Base-by-base conservation (phyloP, 768 basidiomycete species). In the Tubosaeta brunneosetosa region DNA sequence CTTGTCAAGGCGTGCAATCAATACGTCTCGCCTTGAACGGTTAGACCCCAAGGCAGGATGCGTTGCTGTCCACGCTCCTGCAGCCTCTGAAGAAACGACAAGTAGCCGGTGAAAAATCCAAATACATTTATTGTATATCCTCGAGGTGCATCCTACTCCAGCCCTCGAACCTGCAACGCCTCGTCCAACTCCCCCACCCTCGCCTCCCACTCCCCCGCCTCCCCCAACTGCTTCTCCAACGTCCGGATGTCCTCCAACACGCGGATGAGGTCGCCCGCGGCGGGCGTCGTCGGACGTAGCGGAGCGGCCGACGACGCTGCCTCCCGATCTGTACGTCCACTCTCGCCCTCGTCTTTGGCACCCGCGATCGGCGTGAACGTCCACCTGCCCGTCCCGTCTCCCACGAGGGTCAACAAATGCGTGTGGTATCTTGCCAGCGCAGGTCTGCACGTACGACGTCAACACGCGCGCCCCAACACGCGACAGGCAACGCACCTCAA, bases 401-500 rank as follows among this genome's bases (percentile, higher is more conserved):
- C 91, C 7, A 76, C 71, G 13, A 97, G 74, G 1, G 88, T 89
- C 16, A 97, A 77, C 26, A 95, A 77, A 44, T 89, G 86, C 4
- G 83, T 88, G 68, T 98, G 95, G 65, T 97, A 94, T 65, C 89
- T 93, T 61, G 83, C 81, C 53, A 97, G 72, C 0, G 89, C 85
- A 0, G 93, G 94, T 12, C 94, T 86, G 57, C 50, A 13, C n/a
- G n/a, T 3, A 6, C 1, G 14, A n/a, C 6, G 37, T 52, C 31
- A 50, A 26, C 31, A 4, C 6, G 10, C 17, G 17, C 13, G 4
- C 26, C n/a, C 12, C 3, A 13, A 29, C 13, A 42, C 36, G n/a
- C 33, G 5, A 9, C 27, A 27, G 10, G 6, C 3, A 11, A 67
- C 79, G 1, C 58, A 88, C 88, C 88, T 84, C 48, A 92, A 74